Base-by-base conservation (phyloP, 176 grass and related monocot genomes). In the Paspalum notatum region DNA sequence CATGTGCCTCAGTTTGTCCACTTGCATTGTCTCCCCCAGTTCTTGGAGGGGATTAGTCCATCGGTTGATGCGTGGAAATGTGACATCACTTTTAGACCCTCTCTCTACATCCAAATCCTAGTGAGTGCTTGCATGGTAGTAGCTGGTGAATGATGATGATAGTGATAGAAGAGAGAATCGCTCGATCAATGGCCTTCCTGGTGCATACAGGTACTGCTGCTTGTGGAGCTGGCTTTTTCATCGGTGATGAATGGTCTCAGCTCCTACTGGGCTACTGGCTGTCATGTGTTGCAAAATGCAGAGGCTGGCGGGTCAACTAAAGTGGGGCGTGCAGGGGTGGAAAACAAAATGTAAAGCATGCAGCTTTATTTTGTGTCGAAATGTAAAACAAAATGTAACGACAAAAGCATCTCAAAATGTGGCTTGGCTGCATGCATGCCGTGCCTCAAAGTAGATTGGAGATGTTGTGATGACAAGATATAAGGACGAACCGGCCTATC, bases 321-420 rank as follows among this genome's bases (percentile, higher is more conserved):
- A n/a, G n/a, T n/a, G n/a, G n/a, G n/a, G n/a, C n/a, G n/a, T n/a
- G n/a, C n/a, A n/a, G n/a, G 9, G 11, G 4, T 26, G 10, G 21
- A 14, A 24, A 25, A 12, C 11, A 12, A 27, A 14, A 71, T 32
- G 3, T 32, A 79, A 79, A 72, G 67, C 38, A 79, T 64, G 67
- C 38, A 22, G 58, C 21, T 72, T 79, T 79, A 4, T 72, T 79
- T 79, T 55, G 21, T 17, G n/a, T 2, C 66, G 20, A 72, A 79
- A 39, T 64, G 24, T 9, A 5, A 9, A 38, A 39, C 76, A 8
- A 62, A 10, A 62, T 32, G 14, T 32, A 45, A 83, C 22, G 71
- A 66, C 51, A 65, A 65, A 65, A 48, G 80, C 37, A 24, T 13
- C 20, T 5, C n/a, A n/a, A n/a, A 3, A 3, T 32, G 32, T 32